Evolutionary conservation across 2,329 filamentous ascomycete species (phyloP), one percentile per base, ranked within the genome.

Genomic region (Seiridium cupressi): DNA sequence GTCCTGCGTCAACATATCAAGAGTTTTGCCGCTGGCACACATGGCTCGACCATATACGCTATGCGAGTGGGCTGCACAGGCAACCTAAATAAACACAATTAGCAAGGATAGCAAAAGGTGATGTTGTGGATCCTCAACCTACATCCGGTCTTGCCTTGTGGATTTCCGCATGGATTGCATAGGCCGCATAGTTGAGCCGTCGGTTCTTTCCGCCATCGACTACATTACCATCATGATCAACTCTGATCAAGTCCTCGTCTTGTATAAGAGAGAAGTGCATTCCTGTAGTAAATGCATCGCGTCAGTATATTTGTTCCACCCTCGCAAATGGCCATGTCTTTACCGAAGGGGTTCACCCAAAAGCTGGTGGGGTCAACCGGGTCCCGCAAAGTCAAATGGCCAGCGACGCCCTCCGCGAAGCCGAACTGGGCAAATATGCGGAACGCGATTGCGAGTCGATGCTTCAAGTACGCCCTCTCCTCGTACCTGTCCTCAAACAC

Each of bases 261-360:
- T 83, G 86, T 51, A 89, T 83, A 61, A 82, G 74, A 8, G 81
- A 82, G 70, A 87, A 88, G 5, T 83, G 79, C 4, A 82, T 77
- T 26, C 18, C 18, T 26, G 18, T 26, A 26, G 18, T 26, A 26
- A 26, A 26, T 26, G 18, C 18, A 26, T 26, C 18, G 18, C 18
- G 18, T 26, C 18, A 26, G 18, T 26, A 26, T 26, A 26, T 26
- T 26, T 26, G 18, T 26, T 26, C 18, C 18, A 26, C 2, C 18
- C 18, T 26, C 18, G 18, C 18, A 26, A 26, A 26, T 26, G 18
- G 18, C 18, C 18, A 26, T 26, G 18, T 2, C 18, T 26, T 26
- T 26, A 6, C 83, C 83, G 57, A 86, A 84, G 0, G 84, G 85
- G 61, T 87, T 87, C 3, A 88, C 82, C 84, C 84, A 86, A 72